These are phyloP conservation scores for Bipolaris cookei DNA, from an alignment of 2,329 filamentous ascomycete genomes.

Conservation along the genomic window DNA sequence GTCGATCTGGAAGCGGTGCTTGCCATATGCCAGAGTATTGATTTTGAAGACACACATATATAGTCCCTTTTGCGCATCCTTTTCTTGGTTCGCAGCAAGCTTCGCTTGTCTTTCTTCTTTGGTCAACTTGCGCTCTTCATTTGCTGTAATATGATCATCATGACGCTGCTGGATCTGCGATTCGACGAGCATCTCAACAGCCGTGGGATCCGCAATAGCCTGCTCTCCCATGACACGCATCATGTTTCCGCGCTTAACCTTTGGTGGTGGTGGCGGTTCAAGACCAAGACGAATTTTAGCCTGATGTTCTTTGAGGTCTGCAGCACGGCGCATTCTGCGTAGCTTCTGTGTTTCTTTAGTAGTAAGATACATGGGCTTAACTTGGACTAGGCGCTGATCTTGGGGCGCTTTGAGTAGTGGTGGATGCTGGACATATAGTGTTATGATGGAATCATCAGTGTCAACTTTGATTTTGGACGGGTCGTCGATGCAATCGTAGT, in stretches of 20 bases:
- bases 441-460: constrained; percentile 83
- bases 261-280: constrained; percentile 87
- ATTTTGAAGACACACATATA: constrained; percentile 89
- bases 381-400: constrained; percentile 76
- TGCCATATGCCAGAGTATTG: constrained; percentile 84
- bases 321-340: constrained; percentile 86
- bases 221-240: constrained; percentile 96
- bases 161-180: constrained; percentile 88
- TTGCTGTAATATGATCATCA: constrained; percentile 75
- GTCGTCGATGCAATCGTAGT: constrained; percentile 74
- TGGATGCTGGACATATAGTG: constrained; percentile 89
- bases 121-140: constrained; percentile 84
- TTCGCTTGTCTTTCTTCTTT: constrained; percentile 90
- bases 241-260: constrained; percentile 95
- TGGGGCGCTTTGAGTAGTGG: constrained; percentile 90
- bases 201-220: constrained; percentile 93
- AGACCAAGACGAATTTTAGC: constrained; percentile 93
- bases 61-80: constrained; percentile 86
- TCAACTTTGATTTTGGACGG: constrained; percentile 73
- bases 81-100: constrained; percentile 78
- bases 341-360: constrained; percentile 89
- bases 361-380: constrained; percentile 93
- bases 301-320: constrained; percentile 92
- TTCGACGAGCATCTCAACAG: constrained; percentile 93
- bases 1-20: constrained; percentile 91